Conservation (phyloP, 495 filamentous ascomycete species). For the Chaetomium fimeti region DNA sequence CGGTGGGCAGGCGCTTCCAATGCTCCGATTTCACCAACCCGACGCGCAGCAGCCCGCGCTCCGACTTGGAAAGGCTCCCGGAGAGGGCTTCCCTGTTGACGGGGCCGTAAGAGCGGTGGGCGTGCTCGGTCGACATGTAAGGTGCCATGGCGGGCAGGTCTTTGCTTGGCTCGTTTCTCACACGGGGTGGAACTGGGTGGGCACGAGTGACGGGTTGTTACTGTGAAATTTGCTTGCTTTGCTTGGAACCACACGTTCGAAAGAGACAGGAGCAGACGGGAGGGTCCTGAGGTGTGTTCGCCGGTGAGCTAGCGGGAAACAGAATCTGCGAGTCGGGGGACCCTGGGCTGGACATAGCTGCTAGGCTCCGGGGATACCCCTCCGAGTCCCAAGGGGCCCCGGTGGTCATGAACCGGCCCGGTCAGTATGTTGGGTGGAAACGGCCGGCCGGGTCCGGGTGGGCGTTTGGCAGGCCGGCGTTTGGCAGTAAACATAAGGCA, state of each 20-base stretch:
- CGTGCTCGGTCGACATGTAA: constrained; percentile 7
- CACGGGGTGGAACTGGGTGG: not conserved
- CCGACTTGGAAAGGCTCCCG: not conserved
- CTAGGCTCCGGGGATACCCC: not conserved
- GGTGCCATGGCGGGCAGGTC: constrained; percentile 9
- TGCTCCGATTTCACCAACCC: constrained; percentile 15
- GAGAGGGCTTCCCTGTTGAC: constrained; percentile 5
- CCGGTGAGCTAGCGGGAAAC: not conserved
- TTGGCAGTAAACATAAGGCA: not conserved
- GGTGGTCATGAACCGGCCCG: constrained; percentile 5
- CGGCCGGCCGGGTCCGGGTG: not conserved
- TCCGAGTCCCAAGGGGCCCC: not conserved
- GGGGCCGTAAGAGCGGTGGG: constrained; percentile 12
- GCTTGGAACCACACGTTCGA: not conserved
- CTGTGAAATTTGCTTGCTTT: too few species aligned
- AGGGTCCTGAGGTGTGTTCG: not conserved
- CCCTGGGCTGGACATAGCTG: constrained; percentile 1
- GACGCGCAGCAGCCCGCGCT: constrained; percentile 3
- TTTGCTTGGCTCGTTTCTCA: not conserved
- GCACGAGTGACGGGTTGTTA: not conserved
- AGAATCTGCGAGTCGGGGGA: constrained; percentile 5
- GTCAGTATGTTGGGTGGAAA: constrained; percentile 1
- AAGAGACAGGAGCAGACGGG: not conserved
- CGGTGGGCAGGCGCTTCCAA: constrained; percentile 11
- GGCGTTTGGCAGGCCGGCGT: not conserved